Base-by-base conservation (phyloP, 1,284 basidiomycete species). In the Bjerkandera adusta region DNA sequence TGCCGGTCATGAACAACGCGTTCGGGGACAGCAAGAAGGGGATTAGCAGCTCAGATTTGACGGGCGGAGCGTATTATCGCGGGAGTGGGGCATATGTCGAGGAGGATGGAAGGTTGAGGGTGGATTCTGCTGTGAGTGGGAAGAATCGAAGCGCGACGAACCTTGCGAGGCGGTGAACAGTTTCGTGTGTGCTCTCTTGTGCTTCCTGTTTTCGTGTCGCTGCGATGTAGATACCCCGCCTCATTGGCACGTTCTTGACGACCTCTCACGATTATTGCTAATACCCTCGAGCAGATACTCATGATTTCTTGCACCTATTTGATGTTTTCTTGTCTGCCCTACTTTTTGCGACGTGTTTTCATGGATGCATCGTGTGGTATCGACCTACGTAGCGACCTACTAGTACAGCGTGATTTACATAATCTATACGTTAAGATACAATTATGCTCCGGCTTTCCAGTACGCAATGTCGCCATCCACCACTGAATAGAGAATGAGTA, bases 401-500 rank as follows among this genome's bases (percentile, higher is more conserved):
- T n/a, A n/a, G n/a, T n/a, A n/a, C n/a, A n/a, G n/a, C n/a, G n/a
- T 38, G 36, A 38, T 25, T 16, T 29, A 40, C 38, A 40, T 47
- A 24, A 22, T 32, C 30, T 30, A 33, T 27, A 20, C 21, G 4
- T 15, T 26, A 22, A 26, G 15, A 27, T 45, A 42, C 12, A 27
- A 16, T 49, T 49, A 63, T 44, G 54, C 55, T 37, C 87, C 87
- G 39, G 83, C 63, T 61, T 90, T 90, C 87, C 87, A 90, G 68
- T 90, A 89, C 2, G 87, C 87, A 62, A 90, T 90, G 58, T 91
- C 88, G 22, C 88, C 88, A 57, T 91, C 88, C 15, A 83, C 58
- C 88, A 90, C 87, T 89, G 48, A 11, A 46, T 24, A 15, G 36
- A 46, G 18, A 50, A 25, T 51, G 39, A 34, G 32, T 27, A 53